Conservation (phyloP, 768 basidiomycete species). For the Galerina sulciceps region DNA sequence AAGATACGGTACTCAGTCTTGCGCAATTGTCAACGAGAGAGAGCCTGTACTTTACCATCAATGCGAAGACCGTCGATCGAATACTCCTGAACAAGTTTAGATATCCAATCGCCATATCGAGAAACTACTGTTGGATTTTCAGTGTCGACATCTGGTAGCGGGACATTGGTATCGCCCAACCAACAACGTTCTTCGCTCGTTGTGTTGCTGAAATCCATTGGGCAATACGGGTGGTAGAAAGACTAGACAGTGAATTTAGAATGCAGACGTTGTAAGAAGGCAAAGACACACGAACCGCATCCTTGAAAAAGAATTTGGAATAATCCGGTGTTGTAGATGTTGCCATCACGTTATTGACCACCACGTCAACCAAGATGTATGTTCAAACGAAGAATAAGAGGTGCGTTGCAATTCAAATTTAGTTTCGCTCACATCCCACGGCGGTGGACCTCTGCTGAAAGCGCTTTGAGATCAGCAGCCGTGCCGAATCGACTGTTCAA, state of each 20-base stretch:
- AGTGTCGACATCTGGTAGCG: conserved; percentile 82
- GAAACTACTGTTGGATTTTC: conserved; percentile 64
- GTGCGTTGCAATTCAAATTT: neutral
- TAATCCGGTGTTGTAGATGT: conserved; percentile 64
- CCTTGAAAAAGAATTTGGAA: conserved; percentile 71
- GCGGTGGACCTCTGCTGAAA: conserved; percentile 67
- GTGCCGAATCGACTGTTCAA: conserved; percentile 78
- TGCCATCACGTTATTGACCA: conserved; percentile 87
- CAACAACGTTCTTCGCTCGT: conserved; percentile 80
- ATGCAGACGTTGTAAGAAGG: neutral
- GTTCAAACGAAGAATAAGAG: neutral
- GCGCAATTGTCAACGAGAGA: too few relatives aligned
- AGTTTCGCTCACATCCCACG: conserved; percentile 62
- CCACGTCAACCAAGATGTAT: conserved; percentile 87
- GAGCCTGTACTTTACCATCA: conserved; percentile 51
- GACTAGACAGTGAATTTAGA: conserved; percentile 41
- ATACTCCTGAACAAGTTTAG: conserved; percentile 68
- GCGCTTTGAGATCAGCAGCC: conserved; percentile 68
- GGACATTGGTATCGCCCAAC: conserved; percentile 79
- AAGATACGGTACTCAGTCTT: too few relatives aligned
- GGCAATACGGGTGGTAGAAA: conserved; percentile 80
- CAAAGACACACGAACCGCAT: conserved; percentile 43
- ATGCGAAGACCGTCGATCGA: conserved; percentile 84
- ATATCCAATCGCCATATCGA: conserved; percentile 72
- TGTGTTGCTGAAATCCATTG: conserved; percentile 69